Conservation (phyloP, 2,329 filamentous ascomycete species). For the Drechmeria coniospora region DNA sequence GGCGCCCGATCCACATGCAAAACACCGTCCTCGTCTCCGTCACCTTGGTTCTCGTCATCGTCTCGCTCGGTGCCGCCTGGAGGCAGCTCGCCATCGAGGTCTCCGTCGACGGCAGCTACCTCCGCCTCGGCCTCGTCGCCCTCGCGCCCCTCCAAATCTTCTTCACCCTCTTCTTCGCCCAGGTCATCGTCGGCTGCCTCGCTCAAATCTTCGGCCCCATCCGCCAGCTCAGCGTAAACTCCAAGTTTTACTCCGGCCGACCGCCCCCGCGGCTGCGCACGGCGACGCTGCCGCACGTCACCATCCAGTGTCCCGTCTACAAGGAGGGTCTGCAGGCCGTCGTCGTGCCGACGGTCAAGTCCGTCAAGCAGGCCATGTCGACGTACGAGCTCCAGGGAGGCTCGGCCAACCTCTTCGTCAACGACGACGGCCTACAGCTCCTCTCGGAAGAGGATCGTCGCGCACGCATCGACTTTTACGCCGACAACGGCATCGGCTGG, state of each 20-base stretch:
- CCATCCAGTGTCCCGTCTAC: conserved; percentile 78
- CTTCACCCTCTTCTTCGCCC: conserved; percentile 69
- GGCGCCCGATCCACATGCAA: conserved; percentile 50
- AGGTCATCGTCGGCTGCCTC: conserved; percentile 62
- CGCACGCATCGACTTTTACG: conserved; percentile 52
- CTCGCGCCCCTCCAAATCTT: conserved; percentile 60
- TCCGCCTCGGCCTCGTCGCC: conserved; percentile 47
- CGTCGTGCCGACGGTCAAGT: conserved; percentile 62
- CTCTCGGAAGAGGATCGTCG: conserved; percentile 45
- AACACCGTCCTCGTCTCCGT: conserved; percentile 55
- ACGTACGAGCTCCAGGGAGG: conserved; percentile 65
- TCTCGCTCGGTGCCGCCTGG: conserved; percentile 54
- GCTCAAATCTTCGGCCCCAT: conserved; percentile 65
- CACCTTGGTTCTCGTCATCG: conserved; percentile 49
- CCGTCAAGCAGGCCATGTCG: conserved; percentile 62
- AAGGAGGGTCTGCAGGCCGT: conserved; percentile 66
- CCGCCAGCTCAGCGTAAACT: conserved; percentile 57
- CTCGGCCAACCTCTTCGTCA: conserved; percentile 64
- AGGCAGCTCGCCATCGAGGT: conserved; percentile 55
- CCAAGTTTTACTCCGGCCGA: conserved; percentile 67
- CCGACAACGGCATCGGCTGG: conserved; percentile 55
- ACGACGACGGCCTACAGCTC: conserved; percentile 60
- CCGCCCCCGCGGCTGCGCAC: conserved; percentile 46
- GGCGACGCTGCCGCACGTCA: conserved; percentile 51
- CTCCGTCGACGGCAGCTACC: conserved; percentile 45